Base-by-base conservation (phyloP, 1,139 yeast species). In the Diutina ranongensis region DNA sequence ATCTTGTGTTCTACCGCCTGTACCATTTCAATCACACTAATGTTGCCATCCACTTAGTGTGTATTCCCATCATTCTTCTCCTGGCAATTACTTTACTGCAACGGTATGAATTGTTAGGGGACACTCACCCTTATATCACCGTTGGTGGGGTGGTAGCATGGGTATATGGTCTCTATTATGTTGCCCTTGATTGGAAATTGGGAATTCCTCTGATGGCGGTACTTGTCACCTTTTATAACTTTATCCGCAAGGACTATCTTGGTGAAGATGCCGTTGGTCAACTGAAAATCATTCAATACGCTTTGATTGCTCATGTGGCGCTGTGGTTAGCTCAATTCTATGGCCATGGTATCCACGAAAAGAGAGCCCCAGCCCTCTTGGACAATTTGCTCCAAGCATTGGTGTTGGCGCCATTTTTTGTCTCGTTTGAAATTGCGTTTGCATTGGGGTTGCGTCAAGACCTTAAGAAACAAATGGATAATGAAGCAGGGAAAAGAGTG, bases 401-500 rank as follows among this genome's bases (percentile, higher is more conserved):
- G 32, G 89, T 89, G 0, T 69, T 88, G 53, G 97, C 97, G 0
- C 97, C 97, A 2, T 87, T 78, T 56, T 89, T 92, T 59, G 95
- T 88, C 10, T 67, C 81, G 12, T 86, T 81, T 61, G 97, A 92
- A 59, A 56, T 82, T 4, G 73, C 86, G 10, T 85, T 86, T 56
- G 62, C 68, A 51, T 55, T 80, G 8, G 97, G 97, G 0, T 72
- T 65, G 55, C 71, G 76, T 53, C 63, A 57, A 40, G 79, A 76
- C 35, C 62, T 86, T 51, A 69, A 80, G 55, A 65, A 67, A 51
- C 54, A 64, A 27, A 76, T 84, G 72, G 76, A 80, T 58, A 65
- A 62, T 48, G 58, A 65, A 48, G 83, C 85, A 12, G 72, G 71
- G 4, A 38, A 38, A 32, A 13, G 32, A 15, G 25, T 38, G n/a